These are phyloP conservation scores for Coemansia javaensis DNA, from an alignment of 192 early-diverging fungal species.

Conservation along the genomic window DNA sequence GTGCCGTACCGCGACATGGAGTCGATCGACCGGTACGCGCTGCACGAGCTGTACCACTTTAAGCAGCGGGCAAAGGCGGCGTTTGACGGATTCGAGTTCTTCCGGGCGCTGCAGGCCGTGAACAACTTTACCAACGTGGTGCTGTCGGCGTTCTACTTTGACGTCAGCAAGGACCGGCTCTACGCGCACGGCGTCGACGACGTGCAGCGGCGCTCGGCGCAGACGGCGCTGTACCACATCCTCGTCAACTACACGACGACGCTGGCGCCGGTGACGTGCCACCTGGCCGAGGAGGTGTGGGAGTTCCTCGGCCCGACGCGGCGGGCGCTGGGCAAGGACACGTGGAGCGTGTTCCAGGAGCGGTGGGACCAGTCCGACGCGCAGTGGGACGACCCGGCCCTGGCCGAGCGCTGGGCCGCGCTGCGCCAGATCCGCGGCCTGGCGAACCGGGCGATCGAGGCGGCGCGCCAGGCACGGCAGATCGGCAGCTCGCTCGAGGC, in stretches of 20 bases:
- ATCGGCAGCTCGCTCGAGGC: slow-evolving; percentile 50
- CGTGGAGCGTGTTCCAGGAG: slow-evolving; percentile 55
- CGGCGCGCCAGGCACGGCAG: slow-evolving; percentile 22
- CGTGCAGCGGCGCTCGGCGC: slow-evolving; percentile 54
- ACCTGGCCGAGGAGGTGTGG: slow-evolving; percentile 71
- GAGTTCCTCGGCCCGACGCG: slow-evolving; percentile 53
- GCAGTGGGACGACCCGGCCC: slow-evolving; percentile 20
- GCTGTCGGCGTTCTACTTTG: slow-evolving; percentile 76
- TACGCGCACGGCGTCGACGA: slow-evolving; percentile 54
- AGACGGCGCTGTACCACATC: slow-evolving; percentile 61
- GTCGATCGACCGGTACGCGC: slow-evolving; percentile 45
- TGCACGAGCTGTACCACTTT: slow-evolving; percentile 64
- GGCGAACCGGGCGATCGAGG: slow-evolving; percentile 44
- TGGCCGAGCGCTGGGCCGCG: slow-evolving; percentile 34
- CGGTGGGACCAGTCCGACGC: slow-evolving; percentile 53
- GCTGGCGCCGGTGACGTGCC: slow-evolving; percentile 62
- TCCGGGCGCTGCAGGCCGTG: slow-evolving; percentile 58
- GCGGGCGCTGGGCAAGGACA: slow-evolving; percentile 34
- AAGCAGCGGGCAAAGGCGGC: slow-evolving; percentile 51
- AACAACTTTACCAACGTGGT: slow-evolving; percentile 63
- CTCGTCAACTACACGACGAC: slow-evolving; percentile 58
- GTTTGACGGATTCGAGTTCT: slow-evolving; percentile 61
- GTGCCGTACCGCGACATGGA: slow-evolving; percentile 54
- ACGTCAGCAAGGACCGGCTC: slow-evolving; percentile 72
- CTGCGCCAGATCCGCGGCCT: slow-evolving; percentile 32